phyloP scores from a whole-genome alignment of 805 yeast genomes.

The Pichia nanzhaoensis region DNA sequence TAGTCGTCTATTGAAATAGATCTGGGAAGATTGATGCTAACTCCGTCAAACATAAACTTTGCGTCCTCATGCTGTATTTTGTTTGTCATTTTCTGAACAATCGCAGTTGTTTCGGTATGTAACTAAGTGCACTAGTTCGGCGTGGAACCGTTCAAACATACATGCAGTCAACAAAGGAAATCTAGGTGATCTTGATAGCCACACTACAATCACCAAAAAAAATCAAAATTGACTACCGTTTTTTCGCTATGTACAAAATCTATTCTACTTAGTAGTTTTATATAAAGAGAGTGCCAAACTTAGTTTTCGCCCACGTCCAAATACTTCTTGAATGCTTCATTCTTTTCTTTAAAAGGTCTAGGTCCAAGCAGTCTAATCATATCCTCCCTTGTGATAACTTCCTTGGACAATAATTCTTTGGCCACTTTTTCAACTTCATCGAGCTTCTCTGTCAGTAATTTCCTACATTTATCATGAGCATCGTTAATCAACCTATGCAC shows the following conservation, averaged over 20 bases:
- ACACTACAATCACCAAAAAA: no score
- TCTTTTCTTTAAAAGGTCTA: conserved; percentile 85
- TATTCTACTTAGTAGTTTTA: background rate
- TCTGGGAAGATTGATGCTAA: background rate
- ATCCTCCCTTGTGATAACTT: conserved; percentile 89
- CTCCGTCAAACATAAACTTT: no score
- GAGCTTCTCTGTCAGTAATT: conserved; percentile 62
- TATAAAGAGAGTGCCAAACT: background rate
- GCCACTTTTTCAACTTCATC: conserved; percentile 81
- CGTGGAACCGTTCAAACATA: no score
- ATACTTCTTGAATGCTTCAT: conserved; percentile 84
- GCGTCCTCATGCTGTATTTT: no score
- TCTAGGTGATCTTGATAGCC: no score
- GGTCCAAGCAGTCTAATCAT: conserved; percentile 85
- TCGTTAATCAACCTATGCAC: conserved; percentile 70
- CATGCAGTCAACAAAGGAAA: no score
- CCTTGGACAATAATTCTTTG: conserved; percentile 75
- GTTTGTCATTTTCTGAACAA: no score
- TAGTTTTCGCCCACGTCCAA: conserved; percentile 18
- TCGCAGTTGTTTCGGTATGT: no score
- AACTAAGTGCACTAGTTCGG: no score
- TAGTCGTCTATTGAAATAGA: background rate
- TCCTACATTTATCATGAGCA: conserved; percentile 64
- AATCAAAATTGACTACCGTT: no score
- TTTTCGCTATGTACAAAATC: conserved; percentile 1